phyloP scores from a whole-genome alignment of 164 flowering plant genomes.

The Vitis amurensis region DNA sequence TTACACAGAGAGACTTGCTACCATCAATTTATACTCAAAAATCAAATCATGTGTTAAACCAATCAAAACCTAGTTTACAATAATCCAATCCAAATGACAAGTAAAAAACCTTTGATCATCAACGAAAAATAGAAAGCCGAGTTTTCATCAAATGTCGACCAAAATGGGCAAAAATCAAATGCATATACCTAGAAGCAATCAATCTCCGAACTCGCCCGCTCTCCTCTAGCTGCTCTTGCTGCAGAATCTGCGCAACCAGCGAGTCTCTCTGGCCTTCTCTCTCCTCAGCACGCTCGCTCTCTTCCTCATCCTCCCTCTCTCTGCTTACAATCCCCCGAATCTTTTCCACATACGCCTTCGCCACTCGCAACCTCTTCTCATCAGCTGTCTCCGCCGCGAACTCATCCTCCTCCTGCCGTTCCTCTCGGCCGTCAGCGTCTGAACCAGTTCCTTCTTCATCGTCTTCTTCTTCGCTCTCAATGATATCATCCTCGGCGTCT shows the following conservation, averaged over 20 bases:
- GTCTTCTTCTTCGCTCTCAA: constrained; percentile 33
- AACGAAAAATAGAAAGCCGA: neutral
- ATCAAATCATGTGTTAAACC: no score
- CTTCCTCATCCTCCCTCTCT: constrained; percentile 36
- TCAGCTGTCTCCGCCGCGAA: constrained; percentile 48
- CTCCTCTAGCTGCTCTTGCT: constrained; percentile 76
- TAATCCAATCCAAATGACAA: no score
- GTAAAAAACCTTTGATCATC: neutral
- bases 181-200: constrained; percentile 68
- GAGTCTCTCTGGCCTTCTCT: constrained; percentile 49
- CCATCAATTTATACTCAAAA: no score
- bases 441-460: constrained; percentile 17
- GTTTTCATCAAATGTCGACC: neutral
- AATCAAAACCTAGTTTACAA: no score
- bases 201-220: constrained; percentile 69
- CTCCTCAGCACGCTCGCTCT: constrained; percentile 26
- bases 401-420: constrained; percentile 35
- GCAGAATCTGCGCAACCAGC: constrained; percentile 51
- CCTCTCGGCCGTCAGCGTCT: constrained; percentile 14
- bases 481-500: constrained; percentile 32
- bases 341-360: constrained; percentile 32
- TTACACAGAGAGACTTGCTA: no score
- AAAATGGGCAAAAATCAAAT: neutral
- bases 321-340: constrained; percentile 23
- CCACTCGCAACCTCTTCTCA: constrained; percentile 58